Base-by-base conservation (phyloP, 805 yeast genomes). In the Wickerhamomyces mucosus region DNA sequence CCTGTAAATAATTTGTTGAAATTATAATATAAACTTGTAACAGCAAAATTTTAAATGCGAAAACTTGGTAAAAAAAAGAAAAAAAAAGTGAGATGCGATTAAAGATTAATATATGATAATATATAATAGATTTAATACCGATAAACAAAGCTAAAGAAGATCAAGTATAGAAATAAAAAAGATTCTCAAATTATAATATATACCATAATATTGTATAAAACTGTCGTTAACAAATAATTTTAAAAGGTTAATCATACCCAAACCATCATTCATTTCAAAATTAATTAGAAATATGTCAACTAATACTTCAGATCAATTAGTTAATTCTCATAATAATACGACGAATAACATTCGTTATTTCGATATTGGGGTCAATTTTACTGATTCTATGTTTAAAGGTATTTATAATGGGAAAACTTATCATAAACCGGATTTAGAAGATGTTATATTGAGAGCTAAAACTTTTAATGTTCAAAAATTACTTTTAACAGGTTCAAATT, bases 321-420 rank as follows among this genome's bases (percentile, higher is more conserved):
- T n/a, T n/a, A n/a, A n/a, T n/a, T n/a, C n/a, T n/a, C n/a, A n/a
- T n/a, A n/a, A n/a, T n/a, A n/a, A n/a, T n/a, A n/a, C n/a, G n/a
- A n/a, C n/a, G n/a, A n/a, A 23, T 13, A 8, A 23, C 10, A 23
- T 23, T 13, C 26, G 26, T 23, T 50, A 46, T 38, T 46, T 48
- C 29, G 75, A 70, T 42, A 65, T 69, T 33, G 82, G 71, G 20
- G 82, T 85, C 45, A 89, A 89, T 51, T 66, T 89, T 48, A 79
- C 95, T 1, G 98, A 89, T 53, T 63, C 73, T 4, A 92, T 88
- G 92, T 92, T 83, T 53, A 67, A 65, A 29, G 98, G 98, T 2
- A 39, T 55, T 7, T 92, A 92, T 50, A 70, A 84, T 39, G 86
- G 79, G 11, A 70, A 74, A 18, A 66, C 65, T 26, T 63, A 70